Evolutionary conservation across 2,329 filamentous ascomycete genomes (phyloP).

Genomic region (Beauveria australis): DNA sequence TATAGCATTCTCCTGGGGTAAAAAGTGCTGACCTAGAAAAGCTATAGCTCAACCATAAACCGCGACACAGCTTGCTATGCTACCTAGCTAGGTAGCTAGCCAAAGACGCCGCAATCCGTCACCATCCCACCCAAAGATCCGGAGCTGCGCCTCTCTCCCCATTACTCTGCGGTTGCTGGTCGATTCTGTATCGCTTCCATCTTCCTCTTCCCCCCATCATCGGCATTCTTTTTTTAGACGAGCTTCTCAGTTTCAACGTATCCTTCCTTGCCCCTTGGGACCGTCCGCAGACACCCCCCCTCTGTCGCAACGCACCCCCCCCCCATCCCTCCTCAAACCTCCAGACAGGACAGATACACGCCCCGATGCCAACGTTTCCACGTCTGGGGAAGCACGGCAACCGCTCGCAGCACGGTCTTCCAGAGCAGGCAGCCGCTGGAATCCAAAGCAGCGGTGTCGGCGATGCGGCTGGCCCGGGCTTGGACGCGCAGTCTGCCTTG

Average conservation of each 20-base stretch:
- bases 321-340: background rate
- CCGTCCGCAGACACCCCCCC: background rate
- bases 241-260: background rate
- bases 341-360: background rate
- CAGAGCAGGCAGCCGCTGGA: background rate
- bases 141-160: conserved; percentile 11
- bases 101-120: conserved; percentile 6
- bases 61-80: background rate
- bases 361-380: conserved; percentile 43
- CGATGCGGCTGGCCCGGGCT: background rate
- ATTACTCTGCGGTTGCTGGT: conserved; percentile 12
- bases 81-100: background rate
- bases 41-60: background rate
- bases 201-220: conserved; percentile 13
- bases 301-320: background rate
- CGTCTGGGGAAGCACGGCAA: conserved; percentile 48
- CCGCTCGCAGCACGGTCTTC: conserved; percentile 47
- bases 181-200: conserved; percentile 15
- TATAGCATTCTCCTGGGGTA: background rate
- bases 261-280: background rate
- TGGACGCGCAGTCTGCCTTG: conserved; percentile 13
- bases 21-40: background rate
- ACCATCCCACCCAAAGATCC: conserved; percentile 6
- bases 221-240: conserved; percentile 14
- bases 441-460: conserved; percentile 2